These are phyloP conservation scores for Fusarium robinianum DNA, from an alignment of 2,329 filamentous ascomycete genomes.

Conservation along the genomic window DNA sequence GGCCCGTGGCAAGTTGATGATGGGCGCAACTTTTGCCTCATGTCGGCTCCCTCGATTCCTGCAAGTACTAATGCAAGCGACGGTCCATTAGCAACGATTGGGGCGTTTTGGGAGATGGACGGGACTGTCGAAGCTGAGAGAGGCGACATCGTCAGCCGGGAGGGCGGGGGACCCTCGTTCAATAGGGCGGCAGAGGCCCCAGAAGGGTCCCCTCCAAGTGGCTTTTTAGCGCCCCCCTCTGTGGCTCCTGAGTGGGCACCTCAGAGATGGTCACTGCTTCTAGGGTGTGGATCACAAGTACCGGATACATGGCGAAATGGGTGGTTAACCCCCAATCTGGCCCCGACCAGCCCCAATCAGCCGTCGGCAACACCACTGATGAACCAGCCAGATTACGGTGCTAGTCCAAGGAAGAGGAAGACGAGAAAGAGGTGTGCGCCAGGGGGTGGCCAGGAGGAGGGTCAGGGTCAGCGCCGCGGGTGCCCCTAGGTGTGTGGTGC, in stretches of 20 bases:
- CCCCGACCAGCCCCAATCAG: slow-evolving; percentile 29
- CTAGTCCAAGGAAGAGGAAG: slow-evolving; percentile 20
- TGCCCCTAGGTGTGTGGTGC: slow-evolving; percentile 5
- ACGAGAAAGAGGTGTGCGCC: no score
- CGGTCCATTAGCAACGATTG: slow-evolving; percentile 30
- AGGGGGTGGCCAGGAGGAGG: slow-evolving; percentile 26
- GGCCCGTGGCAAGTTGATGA: no score
- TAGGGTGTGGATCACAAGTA: slow-evolving; percentile 30
- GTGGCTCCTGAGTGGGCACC: slow-evolving; percentile 23
- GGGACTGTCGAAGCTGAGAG: no score
- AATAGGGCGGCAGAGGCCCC: slow-evolving; percentile 30
- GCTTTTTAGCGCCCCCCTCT: slow-evolving; percentile 15
- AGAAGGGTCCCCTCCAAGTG: slow-evolving; percentile 22
- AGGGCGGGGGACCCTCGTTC: slow-evolving; percentile 22
- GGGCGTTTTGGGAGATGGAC: slow-evolving; percentile 22
- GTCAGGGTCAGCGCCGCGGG: slow-evolving; percentile 14
- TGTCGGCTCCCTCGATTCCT: no score
- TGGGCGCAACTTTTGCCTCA: no score
- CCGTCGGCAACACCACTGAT: slow-evolving; percentile 32
- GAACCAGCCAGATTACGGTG: slow-evolving; percentile 34
- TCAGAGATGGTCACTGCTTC: slow-evolving; percentile 20
- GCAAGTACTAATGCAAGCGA: slow-evolving; percentile 25
- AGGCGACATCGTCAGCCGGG: no score
- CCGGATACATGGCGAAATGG: slow-evolving; percentile 26
- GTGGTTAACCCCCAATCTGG: slow-evolving; percentile 19